These are phyloP conservation scores for Candida wancherniae DNA, from an alignment of 805 yeast genomes.

Conservation along the genomic window DNA sequence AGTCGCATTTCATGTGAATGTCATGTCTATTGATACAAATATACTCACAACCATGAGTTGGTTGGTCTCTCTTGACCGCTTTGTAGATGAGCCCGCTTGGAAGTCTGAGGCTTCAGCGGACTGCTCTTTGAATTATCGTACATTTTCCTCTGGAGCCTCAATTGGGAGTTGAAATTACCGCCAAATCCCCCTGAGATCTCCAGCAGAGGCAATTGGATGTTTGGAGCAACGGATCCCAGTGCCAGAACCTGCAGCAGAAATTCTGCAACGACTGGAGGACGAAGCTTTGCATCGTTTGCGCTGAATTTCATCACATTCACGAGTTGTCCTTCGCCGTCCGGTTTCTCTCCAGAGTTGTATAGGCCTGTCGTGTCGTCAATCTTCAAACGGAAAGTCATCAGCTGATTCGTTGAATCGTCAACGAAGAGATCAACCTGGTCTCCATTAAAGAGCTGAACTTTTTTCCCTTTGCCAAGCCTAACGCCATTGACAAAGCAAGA, in stretches of 20 bases:
- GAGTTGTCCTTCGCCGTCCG: constrained; percentile 12
- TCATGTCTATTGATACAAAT: not conserved
- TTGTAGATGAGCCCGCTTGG: constrained; percentile 26
- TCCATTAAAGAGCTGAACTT: constrained; percentile 55
- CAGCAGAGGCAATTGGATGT: constrained; percentile 1
- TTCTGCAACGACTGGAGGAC: constrained; percentile 22
- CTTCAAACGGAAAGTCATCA: constrained; percentile 48
- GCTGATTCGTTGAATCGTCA: constrained; percentile 51
- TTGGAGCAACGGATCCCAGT: constrained; percentile 2
- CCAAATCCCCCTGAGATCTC: constrained; percentile 16
- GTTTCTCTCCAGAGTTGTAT: constrained; percentile 45
- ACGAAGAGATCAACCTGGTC: constrained; percentile 64
- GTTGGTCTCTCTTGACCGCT: constrained; percentile 24
- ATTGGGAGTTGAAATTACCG: constrained; percentile 26
- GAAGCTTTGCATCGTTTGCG: constrained; percentile 23
- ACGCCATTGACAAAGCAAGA: constrained; percentile 66
- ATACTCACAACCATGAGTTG: constrained; percentile 20
- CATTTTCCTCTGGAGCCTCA: constrained; percentile 25
- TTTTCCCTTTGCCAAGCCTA: constrained; percentile 57
- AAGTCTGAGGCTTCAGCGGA: constrained; percentile 16
- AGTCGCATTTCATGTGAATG: not conserved
- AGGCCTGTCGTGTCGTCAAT: constrained; percentile 62
- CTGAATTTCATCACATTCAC: constrained; percentile 26
- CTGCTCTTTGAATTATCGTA: constrained; percentile 17
- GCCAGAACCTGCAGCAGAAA: not conserved